Base-by-base conservation (phyloP, 2,329 filamentous ascomycete genomes). In the Colletotrichum tamarilloi region DNA sequence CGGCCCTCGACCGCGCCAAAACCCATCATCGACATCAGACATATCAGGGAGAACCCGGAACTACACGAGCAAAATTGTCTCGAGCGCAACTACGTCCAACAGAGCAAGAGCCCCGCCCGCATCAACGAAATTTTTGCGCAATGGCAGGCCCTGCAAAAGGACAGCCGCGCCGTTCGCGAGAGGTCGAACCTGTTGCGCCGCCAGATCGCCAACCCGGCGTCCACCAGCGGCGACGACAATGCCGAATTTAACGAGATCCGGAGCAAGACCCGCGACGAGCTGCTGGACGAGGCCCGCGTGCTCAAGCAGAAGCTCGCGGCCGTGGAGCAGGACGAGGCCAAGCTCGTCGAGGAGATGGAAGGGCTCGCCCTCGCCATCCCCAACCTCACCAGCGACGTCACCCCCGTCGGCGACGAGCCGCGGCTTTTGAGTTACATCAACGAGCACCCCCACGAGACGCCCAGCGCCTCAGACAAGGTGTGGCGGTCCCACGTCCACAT, bases 401-500 rank as follows among this genome's bases (percentile, higher is more conserved):
- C 95, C 16, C 97, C 97, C 0, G 86, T 91, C 38, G 93, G 94
- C 63, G 82, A 88, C 53, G 87, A 92, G 73, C 89, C 93, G 2
- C 83, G 85, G 52, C 83, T 97, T 5, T 83, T 97, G 19, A 90
- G 87, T 76, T 95, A 95, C 81, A 94, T 98, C 85, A 97, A 97
- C 82, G 88, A 92, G 71, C 88, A 92, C 14, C 82, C 92, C 86
- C 12, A 83, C 83, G 80, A 79, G 80, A 76, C 55, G 68, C 49
- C 76, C 72, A 3, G 73, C 67, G 74, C 74, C 2, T 82, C 82
- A 3, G 84, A 86, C 76, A 83, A 85, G 69, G 84, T 89, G 7
- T 92, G 89, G 89, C 88, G 91, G 55, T 96, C 94, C 0, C 95
- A 98, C 81, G 93, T 97, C 8, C 90, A 96, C 76, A 96, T 99